Conservation (phyloP, 345 rosid species). For the Firmiana major region DNA sequence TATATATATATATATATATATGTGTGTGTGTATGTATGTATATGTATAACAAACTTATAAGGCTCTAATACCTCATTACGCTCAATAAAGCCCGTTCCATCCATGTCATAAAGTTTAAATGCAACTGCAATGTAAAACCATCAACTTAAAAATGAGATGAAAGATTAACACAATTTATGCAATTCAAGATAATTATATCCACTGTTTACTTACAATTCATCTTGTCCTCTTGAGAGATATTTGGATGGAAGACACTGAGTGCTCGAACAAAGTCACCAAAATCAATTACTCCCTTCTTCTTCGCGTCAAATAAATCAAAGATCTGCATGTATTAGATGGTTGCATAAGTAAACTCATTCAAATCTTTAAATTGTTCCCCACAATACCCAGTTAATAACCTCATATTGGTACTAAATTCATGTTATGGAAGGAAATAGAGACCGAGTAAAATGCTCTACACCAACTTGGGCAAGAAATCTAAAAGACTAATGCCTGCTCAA, state of each 20-base stretch:
- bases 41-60: neutral
- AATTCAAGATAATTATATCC: neutral
- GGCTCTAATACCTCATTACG: conserved; percentile 72
- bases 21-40: neutral
- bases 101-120: conserved; percentile 92
- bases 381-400: no score
- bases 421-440: neutral
- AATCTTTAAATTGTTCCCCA: neutral
- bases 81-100: conserved; percentile 85
- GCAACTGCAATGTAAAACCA: conserved; percentile 59
- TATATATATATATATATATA: neutral
- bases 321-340: conserved; percentile 46
- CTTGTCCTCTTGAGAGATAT: conserved; percentile 74
- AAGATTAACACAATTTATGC: neutral
- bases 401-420: neutral
- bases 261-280: conserved; percentile 93
- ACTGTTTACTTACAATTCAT: conserved; percentile 66
- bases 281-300: conserved; percentile 86
- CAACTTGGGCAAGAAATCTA: neutral
- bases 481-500: neutral
- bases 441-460: neutral
- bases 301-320: conserved; percentile 89
- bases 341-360: neutral
- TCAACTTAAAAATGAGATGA: neutral
- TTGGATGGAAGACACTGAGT: conserved; percentile 90